phyloP scores from a whole-genome alignment of 78 protist genomes.

The Dictyostelium purpureum region DNA sequence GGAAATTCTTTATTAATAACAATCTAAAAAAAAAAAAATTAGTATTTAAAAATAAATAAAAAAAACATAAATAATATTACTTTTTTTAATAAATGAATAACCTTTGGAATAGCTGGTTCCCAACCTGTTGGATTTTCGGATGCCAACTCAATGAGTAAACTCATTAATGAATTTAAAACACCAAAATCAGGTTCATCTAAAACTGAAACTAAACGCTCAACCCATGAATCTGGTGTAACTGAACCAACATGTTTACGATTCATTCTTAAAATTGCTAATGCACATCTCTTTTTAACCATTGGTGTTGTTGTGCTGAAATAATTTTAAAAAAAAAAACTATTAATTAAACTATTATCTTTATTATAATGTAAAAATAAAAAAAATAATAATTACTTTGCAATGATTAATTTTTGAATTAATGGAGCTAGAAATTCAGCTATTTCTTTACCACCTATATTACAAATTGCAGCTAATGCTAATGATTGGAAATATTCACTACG shows the following conservation, averaged over 20 bases:
- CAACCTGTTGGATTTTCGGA: constrained; percentile 48
- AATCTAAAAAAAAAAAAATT: constrained; percentile 30
- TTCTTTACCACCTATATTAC: constrained; percentile 96
- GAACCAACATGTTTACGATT: constrained; percentile 86
- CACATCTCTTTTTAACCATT: constrained; percentile 91
- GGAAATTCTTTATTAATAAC: constrained; percentile 76
- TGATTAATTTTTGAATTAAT: constrained; percentile 89
- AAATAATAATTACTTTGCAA: constrained; percentile 47
- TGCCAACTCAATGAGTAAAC: constrained; percentile 84
- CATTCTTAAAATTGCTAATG: constrained; percentile 95
- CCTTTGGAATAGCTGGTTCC: constrained; percentile 73
- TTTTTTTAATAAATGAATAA: constrained; percentile 71
- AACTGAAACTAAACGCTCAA: constrained; percentile 72
- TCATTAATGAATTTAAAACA: constrained; percentile 84
- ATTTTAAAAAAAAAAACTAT: background rate
- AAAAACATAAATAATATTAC: background rate
- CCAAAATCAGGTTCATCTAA: constrained; percentile 90
- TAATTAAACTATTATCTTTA: background rate
- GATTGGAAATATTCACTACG: constrained; percentile 84
- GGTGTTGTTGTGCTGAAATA: constrained; percentile 70
- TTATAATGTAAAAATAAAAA: background rate
- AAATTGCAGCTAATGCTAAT: constrained; percentile 94
- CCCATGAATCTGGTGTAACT: constrained; percentile 76
- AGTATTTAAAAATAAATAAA: background rate
- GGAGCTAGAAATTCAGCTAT: constrained; percentile 93